Conservation (phyloP, 1,284 basidiomycete species). For the Sparassis latifolia region DNA sequence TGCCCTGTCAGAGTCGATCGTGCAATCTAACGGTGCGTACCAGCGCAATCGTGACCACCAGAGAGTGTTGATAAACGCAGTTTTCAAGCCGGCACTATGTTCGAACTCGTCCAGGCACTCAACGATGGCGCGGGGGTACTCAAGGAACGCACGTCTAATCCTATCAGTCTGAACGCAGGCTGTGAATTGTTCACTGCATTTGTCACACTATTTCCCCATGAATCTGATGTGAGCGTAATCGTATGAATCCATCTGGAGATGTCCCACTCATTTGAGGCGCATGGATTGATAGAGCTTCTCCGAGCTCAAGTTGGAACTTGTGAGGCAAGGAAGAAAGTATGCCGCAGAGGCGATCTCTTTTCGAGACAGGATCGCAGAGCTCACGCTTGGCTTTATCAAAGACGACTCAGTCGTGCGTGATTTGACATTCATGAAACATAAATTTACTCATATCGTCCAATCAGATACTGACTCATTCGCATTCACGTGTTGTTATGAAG, state of each 20-base stretch:
- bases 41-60: background rate
- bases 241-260: too few species aligned
- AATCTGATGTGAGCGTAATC: constrained; percentile 55
- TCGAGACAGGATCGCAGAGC: constrained; percentile 84
- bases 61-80: background rate
- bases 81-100: constrained; percentile 73
- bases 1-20: constrained; percentile 72
- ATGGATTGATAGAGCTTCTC: constrained; percentile 57
- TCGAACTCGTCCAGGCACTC: constrained; percentile 81
- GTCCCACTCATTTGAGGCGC: too few species aligned
- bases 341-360: constrained; percentile 79
- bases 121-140: constrained; percentile 69
- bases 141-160: constrained; percentile 62
- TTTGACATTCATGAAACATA: background rate
- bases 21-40: constrained; percentile 60
- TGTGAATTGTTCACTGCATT: constrained; percentile 88
- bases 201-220: constrained; percentile 81
- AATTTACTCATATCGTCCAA: background rate
- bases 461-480: constrained; percentile 92
- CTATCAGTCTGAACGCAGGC: constrained; percentile 85
- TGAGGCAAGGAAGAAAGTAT: constrained; percentile 73
- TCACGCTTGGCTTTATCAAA: constrained; percentile 89
- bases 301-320: constrained; percentile 76
- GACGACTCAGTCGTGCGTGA: constrained; percentile 82
- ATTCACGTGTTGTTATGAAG: constrained; percentile 94